Evolutionary conservation across 164 flowering plant genomes (phyloP).

Genomic region (Litsea cubeba): DNA sequence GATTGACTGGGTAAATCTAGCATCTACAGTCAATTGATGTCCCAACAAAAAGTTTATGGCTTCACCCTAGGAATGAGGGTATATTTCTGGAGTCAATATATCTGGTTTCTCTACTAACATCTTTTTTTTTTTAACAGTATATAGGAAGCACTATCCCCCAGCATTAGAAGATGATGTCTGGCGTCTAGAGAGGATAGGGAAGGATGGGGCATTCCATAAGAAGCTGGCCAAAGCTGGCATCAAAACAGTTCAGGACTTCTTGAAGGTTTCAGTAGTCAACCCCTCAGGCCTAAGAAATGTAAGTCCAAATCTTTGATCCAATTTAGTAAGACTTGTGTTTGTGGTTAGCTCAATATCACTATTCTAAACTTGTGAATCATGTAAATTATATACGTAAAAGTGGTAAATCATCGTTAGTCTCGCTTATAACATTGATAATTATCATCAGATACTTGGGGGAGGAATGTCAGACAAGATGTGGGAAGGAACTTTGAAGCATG

Average conservation of each 20-base stretch:
- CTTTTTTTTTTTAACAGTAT: constrained; percentile 34
- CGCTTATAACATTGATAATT: neutral
- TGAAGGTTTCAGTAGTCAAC: constrained; percentile 40
- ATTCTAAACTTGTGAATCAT: neutral
- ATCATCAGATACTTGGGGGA: constrained; percentile 46
- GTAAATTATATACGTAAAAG: neutral
- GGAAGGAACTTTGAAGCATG: constrained; percentile 64
- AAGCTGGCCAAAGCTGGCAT: constrained; percentile 37
- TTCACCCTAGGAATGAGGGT: too few species aligned
- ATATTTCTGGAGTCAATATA: too few species aligned
- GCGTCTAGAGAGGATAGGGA: constrained; percentile 80
- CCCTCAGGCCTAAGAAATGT: constrained; percentile 44
- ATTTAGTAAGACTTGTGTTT: neutral
- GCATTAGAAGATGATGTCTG: constrained; percentile 65
- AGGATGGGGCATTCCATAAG: constrained; percentile 69
- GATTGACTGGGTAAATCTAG: too few species aligned
- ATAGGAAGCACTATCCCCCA: constrained; percentile 86
- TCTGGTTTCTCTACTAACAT: too few species aligned
- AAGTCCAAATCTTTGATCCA: constrained; percentile 1
- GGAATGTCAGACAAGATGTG: constrained; percentile 79
- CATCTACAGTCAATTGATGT: too few species aligned
- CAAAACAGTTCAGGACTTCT: constrained; percentile 63
- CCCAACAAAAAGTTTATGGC: too few species aligned
- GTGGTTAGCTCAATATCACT: neutral
- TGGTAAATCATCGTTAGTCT: neutral